Percentiles rank a stretch among this genome's conserved stretches.
phyloP scores from a whole-genome alignment of 73 alveolate genomes.

The Effrenium voratum region DNA sequence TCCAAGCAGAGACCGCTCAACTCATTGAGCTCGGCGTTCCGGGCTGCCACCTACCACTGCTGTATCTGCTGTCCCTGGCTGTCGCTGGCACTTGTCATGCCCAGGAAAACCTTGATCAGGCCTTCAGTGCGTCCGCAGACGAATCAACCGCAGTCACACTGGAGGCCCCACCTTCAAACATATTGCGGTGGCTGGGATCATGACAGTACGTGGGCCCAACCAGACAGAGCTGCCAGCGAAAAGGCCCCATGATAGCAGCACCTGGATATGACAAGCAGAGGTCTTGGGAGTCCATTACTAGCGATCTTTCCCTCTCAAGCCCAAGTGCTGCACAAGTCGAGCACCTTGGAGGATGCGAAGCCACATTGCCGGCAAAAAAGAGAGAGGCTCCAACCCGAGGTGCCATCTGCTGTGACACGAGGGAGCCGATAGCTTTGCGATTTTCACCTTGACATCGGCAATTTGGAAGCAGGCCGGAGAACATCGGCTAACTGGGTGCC shows the following conservation, averaged over 20 bases:
- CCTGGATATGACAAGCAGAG: no score
- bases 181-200: not conserved
- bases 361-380: not conserved
- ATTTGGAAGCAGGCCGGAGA: not conserved
- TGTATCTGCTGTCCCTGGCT: no score
- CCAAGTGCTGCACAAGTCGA: no score
- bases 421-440: constrained; percentile 7
- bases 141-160: constrained; percentile 28
- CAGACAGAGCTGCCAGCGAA: constrained; percentile 24
- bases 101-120: not conserved
- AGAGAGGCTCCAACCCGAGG: not conserved
- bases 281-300: no score
- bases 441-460: not conserved
- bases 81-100: no score
- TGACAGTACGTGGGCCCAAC: not conserved
- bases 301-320: no score
- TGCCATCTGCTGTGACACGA: not conserved
- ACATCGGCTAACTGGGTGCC: not conserved
- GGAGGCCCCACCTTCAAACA: constrained; percentile 39
- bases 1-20: not conserved
- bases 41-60: constrained; percentile 27
- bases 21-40: constrained; percentile 12
- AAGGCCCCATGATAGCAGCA: constrained; percentile 59
- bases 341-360: not conserved
- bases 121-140: constrained; percentile 7